Evolutionary conservation across 805 yeast genomes (phyloP).

Genomic region (Metschnikowia cubensis): DNA sequence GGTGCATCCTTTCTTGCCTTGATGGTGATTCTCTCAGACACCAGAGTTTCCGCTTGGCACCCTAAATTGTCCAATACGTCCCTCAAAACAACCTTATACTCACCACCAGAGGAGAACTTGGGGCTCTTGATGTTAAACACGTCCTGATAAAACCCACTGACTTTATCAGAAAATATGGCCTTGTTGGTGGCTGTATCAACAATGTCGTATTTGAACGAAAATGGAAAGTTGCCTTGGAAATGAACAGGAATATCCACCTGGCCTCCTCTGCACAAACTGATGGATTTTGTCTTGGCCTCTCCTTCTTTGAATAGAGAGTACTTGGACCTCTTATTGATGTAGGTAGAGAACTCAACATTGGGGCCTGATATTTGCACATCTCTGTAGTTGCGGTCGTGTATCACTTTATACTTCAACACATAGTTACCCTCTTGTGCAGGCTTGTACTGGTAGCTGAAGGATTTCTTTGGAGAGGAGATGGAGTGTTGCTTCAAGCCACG

Average conservation of each 20-base stretch:
- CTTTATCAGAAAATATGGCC: conserved; percentile 24
- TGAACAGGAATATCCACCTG: conserved; percentile 44
- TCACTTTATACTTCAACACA: conserved; percentile 60
- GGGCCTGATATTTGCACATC: conserved; percentile 1
- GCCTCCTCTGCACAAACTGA: conserved; percentile 31
- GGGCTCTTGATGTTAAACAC: conserved; percentile 50
- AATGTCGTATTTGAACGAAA: conserved; percentile 63
- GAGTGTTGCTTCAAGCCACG: conserved; percentile 22
- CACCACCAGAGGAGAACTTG: conserved; percentile 60
- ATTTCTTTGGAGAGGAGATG: conserved; percentile 18
- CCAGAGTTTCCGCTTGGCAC: conserved; percentile 69
- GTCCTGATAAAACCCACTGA: conserved; percentile 25
- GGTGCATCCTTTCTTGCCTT: conserved; percentile 72
- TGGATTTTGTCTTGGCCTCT: conserved; percentile 13
- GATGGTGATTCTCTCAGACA: conserved; percentile 56
- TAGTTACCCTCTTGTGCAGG: conserved; percentile 83
- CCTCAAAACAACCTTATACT: conserved; percentile 59
- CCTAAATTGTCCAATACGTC: conserved; percentile 71
- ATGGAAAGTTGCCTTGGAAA: conserved; percentile 80
- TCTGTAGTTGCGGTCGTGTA: conserved; percentile 54
- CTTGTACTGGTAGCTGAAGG: conserved; percentile 50
- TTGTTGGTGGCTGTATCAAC: conserved; percentile 39
- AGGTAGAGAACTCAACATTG: conserved; percentile 57
- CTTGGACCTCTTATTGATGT: conserved; percentile 65
- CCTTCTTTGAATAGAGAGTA: conserved; percentile 27